Evolutionary conservation across 306 rosid species (phyloP).

Genomic region (Pterocarpus santalinus): DNA sequence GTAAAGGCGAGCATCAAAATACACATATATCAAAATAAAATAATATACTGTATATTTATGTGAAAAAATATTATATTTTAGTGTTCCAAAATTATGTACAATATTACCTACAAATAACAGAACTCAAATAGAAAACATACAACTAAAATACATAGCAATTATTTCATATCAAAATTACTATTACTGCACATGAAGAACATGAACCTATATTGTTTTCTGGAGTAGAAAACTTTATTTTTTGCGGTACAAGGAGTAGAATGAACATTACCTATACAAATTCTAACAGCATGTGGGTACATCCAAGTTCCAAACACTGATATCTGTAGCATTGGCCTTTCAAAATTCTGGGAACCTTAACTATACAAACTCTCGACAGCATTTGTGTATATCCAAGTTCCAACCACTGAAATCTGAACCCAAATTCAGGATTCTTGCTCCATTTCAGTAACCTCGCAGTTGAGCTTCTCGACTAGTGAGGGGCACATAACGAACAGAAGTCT

Average conservation of each 20-base stretch:
- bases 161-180: conserved; percentile 16
- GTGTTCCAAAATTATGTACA: too few species aligned
- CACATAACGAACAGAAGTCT: conserved; percentile 88
- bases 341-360: conserved; percentile 33
- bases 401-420: conserved; percentile 12
- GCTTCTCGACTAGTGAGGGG: conserved; percentile 95
- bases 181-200: background rate
- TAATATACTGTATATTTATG: too few species aligned
- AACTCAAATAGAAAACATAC: too few species aligned
- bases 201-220: conserved; percentile 5
- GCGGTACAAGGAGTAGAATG: background rate
- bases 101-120: too few species aligned
- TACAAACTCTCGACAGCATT: conserved; percentile 8
- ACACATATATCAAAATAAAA: too few species aligned
- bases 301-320: conserved; percentile 16
- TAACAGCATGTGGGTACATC: conserved; percentile 4
- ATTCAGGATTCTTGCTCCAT: conserved; percentile 11
- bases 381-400: conserved; percentile 15
- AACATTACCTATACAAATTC: conserved; percentile 35
- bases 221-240: conserved; percentile 1
- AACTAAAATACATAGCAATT: background rate
- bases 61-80: too few species aligned
- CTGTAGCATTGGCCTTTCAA: conserved; percentile 1
- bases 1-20: too few species aligned
- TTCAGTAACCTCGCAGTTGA: conserved; percentile 71